Evolutionary conservation across 345 rosid species (phyloP).

Genomic region (Gynandropsis gynandra): DNA sequence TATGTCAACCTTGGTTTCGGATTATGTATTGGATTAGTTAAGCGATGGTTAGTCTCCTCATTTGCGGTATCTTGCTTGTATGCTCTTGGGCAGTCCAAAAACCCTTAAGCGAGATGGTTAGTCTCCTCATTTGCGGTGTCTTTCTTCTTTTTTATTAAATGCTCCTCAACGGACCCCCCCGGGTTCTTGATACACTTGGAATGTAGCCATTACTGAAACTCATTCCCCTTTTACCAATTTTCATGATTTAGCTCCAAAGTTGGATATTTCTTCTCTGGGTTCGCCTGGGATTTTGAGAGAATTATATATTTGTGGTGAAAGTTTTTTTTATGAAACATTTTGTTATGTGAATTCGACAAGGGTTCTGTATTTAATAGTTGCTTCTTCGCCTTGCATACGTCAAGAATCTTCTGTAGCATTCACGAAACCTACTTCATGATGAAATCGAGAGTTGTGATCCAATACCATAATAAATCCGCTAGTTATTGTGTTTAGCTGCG

Average conservation of each 20-base stretch:
- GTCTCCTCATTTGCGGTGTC: background rate
- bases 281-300: conserved; percentile 8
- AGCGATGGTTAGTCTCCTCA: conserved; percentile 26
- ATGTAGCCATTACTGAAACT: conserved; percentile 10
- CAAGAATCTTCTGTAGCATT: no score
- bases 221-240: conserved; percentile 1
- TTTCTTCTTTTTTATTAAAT: background rate
- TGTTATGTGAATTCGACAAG: no score
- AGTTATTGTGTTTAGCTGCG: no score
- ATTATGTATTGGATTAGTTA: background rate
- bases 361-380: conserved; percentile 4
- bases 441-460: no score
- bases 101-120: conserved; percentile 33
- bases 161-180: conserved; percentile 1
- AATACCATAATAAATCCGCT: no score
- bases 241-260: conserved; percentile 1
- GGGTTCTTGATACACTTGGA: conserved; percentile 5
- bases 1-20: no score
- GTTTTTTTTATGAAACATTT: no score
- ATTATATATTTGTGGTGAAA: background rate
- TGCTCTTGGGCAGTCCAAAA: conserved; percentile 23
- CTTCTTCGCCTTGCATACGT: no score
- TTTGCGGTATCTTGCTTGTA: conserved; percentile 12
- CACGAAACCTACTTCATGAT: no score
- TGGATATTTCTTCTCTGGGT: conserved; percentile 6